Evolutionary conservation across 345 rosid genomes (phyloP).

Genomic region (Lagerstroemia speciosa): DNA sequence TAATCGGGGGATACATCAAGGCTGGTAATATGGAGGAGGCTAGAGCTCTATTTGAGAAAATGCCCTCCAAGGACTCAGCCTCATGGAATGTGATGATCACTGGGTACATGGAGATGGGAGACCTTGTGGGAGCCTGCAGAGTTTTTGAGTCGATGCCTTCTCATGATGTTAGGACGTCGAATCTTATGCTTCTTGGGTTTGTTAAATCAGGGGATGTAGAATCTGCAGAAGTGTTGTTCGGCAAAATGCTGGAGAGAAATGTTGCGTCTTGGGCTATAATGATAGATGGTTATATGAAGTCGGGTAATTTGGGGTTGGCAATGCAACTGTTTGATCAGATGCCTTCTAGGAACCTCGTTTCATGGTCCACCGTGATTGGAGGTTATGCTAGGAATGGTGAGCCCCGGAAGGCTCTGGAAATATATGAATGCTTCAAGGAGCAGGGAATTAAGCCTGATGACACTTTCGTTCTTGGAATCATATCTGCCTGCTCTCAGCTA

Average conservation of each 20-base stretch:
- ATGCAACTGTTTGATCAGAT: conserved; percentile 33
- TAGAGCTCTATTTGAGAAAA: conserved; percentile 31
- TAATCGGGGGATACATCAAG: conserved; percentile 48
- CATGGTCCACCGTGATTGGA: conserved; percentile 56
- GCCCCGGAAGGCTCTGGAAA: conserved; percentile 33
- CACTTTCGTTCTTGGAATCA: conserved; percentile 45
- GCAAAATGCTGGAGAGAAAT: conserved; percentile 11
- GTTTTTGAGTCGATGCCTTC: conserved; percentile 19
- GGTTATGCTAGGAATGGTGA: conserved; percentile 49
- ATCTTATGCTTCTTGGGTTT: conserved; percentile 18
- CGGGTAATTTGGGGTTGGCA: conserved; percentile 34
- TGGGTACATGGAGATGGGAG: conserved; percentile 11
- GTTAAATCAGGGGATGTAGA: conserved; percentile 16
- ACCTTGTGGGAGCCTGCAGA: conserved; percentile 10
- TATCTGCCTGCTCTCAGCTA: conserved; percentile 74
- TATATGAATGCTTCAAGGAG: conserved; percentile 45
- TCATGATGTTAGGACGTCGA: conserved; percentile 18
- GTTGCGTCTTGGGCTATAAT: conserved; percentile 6
- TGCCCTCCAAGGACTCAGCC: conserved; percentile 40
- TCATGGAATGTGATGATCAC: conserved; percentile 53
- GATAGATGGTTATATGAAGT: conserved; percentile 30
- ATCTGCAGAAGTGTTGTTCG: conserved; percentile 3
- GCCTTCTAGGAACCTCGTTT: conserved; percentile 31
- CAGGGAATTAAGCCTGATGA: conserved; percentile 46
- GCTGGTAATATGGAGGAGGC: conserved; percentile 29